These are phyloP conservation scores for Laburnicola sp. DNA, from an alignment of 2,329 filamentous ascomycete genomes.

Conservation along the genomic window DNA sequence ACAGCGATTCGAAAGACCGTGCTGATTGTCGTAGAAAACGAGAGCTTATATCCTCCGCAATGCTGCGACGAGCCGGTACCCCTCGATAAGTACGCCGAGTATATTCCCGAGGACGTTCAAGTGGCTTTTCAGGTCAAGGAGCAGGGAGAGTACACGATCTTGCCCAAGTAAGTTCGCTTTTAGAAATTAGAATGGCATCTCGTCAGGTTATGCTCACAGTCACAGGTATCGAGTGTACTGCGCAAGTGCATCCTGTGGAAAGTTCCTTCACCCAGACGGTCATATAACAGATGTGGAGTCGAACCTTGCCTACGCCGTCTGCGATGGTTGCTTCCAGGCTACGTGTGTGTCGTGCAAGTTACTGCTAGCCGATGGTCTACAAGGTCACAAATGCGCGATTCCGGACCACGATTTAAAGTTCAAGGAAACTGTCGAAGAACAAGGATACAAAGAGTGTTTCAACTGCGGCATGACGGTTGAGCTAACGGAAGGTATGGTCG, in stretches of 20 bases:
- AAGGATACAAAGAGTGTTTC: constrained; percentile 36
- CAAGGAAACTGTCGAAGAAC: constrained; percentile 24
- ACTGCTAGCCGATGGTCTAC: constrained; percentile 11
- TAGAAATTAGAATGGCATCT: neutral
- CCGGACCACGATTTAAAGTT: constrained; percentile 30
- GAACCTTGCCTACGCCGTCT: constrained; percentile 26
- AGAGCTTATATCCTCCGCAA: constrained; percentile 33
- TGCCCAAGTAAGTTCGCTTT: constrained; percentile 27
- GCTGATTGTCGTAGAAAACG: constrained; percentile 12
- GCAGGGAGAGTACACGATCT: constrained; percentile 33
- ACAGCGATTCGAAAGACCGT: no score
- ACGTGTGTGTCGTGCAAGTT: constrained; percentile 33
- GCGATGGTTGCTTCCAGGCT: constrained; percentile 24
- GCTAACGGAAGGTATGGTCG: constrained; percentile 23
- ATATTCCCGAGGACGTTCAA: constrained; percentile 23
- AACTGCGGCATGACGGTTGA: constrained; percentile 31
- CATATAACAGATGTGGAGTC: constrained; percentile 19
- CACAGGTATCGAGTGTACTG: constrained; percentile 36
- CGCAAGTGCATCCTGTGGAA: constrained; percentile 22
- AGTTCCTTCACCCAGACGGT: constrained; percentile 26
- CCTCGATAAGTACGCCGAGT: constrained; percentile 25
- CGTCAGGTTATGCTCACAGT: neutral
- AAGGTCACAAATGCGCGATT: constrained; percentile 26
- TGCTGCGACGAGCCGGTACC: constrained; percentile 33
- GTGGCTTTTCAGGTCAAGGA: constrained; percentile 30